A percentile compares a stretch with the other conserved stretches of the same genome.
Conservation (phyloP, 164 flowering plant genomes). For the Liquidambar formosana region DNA sequence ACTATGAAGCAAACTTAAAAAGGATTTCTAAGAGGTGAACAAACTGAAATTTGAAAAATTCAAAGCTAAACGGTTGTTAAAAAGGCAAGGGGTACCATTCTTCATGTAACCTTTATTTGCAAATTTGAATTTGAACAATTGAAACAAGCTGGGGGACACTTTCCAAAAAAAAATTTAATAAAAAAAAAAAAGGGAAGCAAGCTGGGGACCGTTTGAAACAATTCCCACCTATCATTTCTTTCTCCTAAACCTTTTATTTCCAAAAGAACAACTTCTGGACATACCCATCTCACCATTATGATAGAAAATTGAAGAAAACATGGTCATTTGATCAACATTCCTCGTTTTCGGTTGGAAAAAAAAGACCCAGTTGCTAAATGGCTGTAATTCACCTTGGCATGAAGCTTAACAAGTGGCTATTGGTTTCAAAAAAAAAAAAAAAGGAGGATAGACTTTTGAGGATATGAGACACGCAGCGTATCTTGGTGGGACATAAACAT, state of each 20-base stretch:
- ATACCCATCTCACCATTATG: constrained; percentile 7
- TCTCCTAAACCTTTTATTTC: constrained; percentile 4
- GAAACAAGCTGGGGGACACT: too few relatives aligned
- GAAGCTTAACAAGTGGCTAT: too few relatives aligned
- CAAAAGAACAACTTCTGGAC: constrained; percentile 15
- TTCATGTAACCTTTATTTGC: constrained; percentile 35
- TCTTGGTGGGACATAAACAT: constrained; percentile 10
- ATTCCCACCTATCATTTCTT: constrained; percentile 44
- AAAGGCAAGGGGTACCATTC: constrained; percentile 17
- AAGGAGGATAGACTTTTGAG: too few relatives aligned
- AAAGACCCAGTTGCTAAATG: constrained; percentile 12
- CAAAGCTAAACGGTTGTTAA: too few relatives aligned
- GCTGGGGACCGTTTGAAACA: constrained; percentile 38
- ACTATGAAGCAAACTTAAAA: too few relatives aligned
- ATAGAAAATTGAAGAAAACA: not conserved
- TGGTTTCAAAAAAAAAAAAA: too few relatives aligned
- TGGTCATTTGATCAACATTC: constrained; percentile 6
- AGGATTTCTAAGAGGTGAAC: not conserved
- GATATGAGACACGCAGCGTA: constrained; percentile 6
- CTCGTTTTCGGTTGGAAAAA: not conserved
- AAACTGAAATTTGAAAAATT: constrained; percentile 30
- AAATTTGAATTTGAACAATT: constrained; percentile 30
- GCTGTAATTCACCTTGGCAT: not conserved
- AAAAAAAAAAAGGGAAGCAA: too few relatives aligned
- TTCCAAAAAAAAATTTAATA: too few relatives aligned